These are phyloP conservation scores for Cercospora brassicicola DNA, from an alignment of 2,329 filamentous ascomycete species.

Conservation along the genomic window DNA sequence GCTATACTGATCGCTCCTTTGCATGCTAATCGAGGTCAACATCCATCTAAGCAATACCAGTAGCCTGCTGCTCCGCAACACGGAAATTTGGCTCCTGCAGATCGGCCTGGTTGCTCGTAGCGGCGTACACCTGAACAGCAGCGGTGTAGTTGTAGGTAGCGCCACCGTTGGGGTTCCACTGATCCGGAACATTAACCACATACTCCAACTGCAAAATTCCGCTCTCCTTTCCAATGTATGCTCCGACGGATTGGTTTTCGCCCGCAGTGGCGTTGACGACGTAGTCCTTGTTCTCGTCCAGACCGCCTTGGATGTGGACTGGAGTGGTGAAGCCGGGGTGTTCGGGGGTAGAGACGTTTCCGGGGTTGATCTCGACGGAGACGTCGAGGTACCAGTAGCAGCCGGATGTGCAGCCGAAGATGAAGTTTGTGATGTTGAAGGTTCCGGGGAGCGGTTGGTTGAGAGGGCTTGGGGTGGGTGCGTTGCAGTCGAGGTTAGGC, in stretches of 20 bases:
- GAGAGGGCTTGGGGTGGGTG: background rate
- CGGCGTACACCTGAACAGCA: slow-evolving; percentile 26
- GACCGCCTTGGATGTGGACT: slow-evolving; percentile 21
- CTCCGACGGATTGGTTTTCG: slow-evolving; percentile 18
- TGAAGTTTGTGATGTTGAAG: slow-evolving; percentile 30
- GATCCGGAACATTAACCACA: slow-evolving; percentile 7
- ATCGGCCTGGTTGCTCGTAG: slow-evolving; percentile 23
- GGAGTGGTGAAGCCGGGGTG: slow-evolving; percentile 20
- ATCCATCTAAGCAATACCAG: slow-evolving; percentile 18
- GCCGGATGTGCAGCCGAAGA: slow-evolving; percentile 29
- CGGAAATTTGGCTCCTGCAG: slow-evolving; percentile 26
- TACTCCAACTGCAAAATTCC: slow-evolving; percentile 27
- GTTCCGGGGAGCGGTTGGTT: background rate
- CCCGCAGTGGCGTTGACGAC: background rate
- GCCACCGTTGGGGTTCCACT: background rate
- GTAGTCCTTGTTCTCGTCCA: slow-evolving; percentile 24
- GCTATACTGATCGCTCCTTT: background rate
- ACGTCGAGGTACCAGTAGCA: slow-evolving; percentile 22
- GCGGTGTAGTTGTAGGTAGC: slow-evolving; percentile 24
- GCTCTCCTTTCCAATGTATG: slow-evolving; percentile 26
- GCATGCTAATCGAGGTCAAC: background rate
- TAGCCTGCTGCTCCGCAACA: slow-evolving; percentile 22
- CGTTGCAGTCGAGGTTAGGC: background rate
- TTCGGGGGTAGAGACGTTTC: background rate
- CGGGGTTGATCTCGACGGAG: background rate